A percentile compares a stretch with the other conserved stretches of the same genome.
Conservation (phyloP, 2,329 filamentous ascomycete species). For the Ceratocystis variospora region DNA sequence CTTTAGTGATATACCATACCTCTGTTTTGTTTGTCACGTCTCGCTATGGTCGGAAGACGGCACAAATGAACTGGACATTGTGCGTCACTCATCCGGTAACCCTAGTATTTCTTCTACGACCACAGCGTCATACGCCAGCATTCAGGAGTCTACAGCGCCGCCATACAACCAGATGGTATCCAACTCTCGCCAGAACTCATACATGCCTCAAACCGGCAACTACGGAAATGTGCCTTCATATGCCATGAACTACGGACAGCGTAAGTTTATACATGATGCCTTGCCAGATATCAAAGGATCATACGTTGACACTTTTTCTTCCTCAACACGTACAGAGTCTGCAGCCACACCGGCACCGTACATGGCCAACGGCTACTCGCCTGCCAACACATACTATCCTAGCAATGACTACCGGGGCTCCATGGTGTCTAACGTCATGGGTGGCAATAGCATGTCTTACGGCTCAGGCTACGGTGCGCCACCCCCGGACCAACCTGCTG, state of each 20-base stretch:
- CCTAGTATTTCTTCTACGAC: constrained; percentile 74
- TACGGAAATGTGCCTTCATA: constrained; percentile 21
- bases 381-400: constrained; percentile 23
- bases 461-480: constrained; percentile 23
- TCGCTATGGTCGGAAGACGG: constrained; percentile 56
- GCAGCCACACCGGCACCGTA: constrained; percentile 8
- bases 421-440: constrained; percentile 15
- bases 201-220: constrained; percentile 20
- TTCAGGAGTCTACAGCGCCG: constrained; percentile 23
- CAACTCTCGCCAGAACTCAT: constrained; percentile 24
- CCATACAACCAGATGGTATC: constrained; percentile 30
- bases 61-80: constrained; percentile 50
- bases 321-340: not conserved
- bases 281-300: not conserved
- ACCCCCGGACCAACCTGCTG: constrained; percentile 22
- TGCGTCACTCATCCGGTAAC: constrained; percentile 48
- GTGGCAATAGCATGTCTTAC: constrained; percentile 11
- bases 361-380: constrained; percentile 26
- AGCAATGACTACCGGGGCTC: constrained; percentile 19
- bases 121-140: constrained; percentile 29
- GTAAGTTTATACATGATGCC: constrained; percentile 21
- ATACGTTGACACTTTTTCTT: not conserved
- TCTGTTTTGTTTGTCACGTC: constrained; percentile 46
- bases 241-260: constrained; percentile 25
- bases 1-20: constrained; percentile 43